Conservation (phyloP, 2,329 filamentous ascomycete genomes). For the Cadophora sp. region DNA sequence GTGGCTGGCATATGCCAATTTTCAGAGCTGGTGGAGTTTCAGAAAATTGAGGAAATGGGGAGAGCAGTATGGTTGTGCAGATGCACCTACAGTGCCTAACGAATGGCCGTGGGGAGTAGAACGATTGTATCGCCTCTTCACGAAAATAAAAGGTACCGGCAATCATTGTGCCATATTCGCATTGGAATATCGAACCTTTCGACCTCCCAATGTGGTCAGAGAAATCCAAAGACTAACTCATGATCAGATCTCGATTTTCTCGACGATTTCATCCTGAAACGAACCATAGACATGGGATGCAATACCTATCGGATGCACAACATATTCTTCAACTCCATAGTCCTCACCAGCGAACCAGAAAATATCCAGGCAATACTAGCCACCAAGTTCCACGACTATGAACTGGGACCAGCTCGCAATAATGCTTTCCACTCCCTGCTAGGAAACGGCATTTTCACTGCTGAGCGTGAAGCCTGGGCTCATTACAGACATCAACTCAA, state of each 20-base stretch:
- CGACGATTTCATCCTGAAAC: constrained; percentile 31
- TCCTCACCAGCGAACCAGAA: constrained; percentile 50
- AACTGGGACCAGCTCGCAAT: constrained; percentile 43
- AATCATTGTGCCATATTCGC: neutral
- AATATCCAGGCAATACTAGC: constrained; percentile 45
- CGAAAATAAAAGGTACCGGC: constrained; percentile 31
- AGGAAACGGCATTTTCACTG: constrained; percentile 50
- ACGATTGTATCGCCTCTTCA: constrained; percentile 26
- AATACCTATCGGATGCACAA: constrained; percentile 28
- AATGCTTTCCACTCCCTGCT: constrained; percentile 42
- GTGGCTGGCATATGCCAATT: constrained; percentile 26
- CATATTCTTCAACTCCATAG: constrained; percentile 43
- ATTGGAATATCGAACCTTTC: no score
- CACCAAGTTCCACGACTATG: constrained; percentile 46
- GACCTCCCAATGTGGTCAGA: neutral
- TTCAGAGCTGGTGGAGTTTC: constrained; percentile 30
- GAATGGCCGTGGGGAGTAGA: constrained; percentile 32
- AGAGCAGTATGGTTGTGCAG: constrained; percentile 32
- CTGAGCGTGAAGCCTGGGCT: constrained; percentile 47
- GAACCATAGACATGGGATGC: constrained; percentile 24
- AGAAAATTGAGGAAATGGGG: constrained; percentile 33
- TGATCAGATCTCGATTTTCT: constrained; percentile 36
- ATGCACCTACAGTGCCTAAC: constrained; percentile 27
- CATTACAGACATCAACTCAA: constrained; percentile 48
- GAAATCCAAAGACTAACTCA: constrained; percentile 9